Evolutionary conservation across 2,329 filamentous ascomycete genomes (phyloP).

Genomic region (Aspergillus sojae): DNA sequence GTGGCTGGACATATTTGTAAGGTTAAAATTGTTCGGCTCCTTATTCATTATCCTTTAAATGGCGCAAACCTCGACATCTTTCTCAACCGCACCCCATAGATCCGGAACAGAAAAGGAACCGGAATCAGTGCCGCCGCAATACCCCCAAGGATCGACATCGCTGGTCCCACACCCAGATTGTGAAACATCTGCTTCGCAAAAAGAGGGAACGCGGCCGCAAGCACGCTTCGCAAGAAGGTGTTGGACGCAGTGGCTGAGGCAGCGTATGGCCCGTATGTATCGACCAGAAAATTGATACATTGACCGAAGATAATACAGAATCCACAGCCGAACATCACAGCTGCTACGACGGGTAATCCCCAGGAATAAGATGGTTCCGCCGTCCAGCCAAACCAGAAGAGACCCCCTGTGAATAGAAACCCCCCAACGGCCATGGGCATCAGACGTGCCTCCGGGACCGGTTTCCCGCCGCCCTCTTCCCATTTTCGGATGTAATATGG

Average conservation of each 20-base stretch:
- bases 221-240: constrained; percentile 42
- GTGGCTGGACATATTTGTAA: not conserved
- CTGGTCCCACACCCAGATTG: not conserved
- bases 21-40: not conserved
- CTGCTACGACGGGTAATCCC: constrained; percentile 17
- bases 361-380: constrained; percentile 27
- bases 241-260: constrained; percentile 48
- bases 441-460: constrained; percentile 46
- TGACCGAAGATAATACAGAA: constrained; percentile 52
- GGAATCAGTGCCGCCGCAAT: not conserved
- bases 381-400: constrained; percentile 52
- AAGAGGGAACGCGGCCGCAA: not conserved
- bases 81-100: not conserved
- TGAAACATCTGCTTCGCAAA: not conserved
- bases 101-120: not conserved
- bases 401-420: constrained; percentile 44
- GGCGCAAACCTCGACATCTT: not conserved
- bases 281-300: constrained; percentile 52
- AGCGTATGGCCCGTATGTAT: constrained; percentile 44
- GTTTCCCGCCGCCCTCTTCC: constrained; percentile 28
- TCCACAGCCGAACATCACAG: constrained; percentile 48
- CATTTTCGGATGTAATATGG: constrained; percentile 37
- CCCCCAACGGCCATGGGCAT: constrained; percentile 52
- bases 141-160: not conserved
- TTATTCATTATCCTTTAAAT: not conserved